Base-by-base conservation (phyloP, 2,329 filamentous ascomycete species). In the Botryotinia calthae region DNA sequence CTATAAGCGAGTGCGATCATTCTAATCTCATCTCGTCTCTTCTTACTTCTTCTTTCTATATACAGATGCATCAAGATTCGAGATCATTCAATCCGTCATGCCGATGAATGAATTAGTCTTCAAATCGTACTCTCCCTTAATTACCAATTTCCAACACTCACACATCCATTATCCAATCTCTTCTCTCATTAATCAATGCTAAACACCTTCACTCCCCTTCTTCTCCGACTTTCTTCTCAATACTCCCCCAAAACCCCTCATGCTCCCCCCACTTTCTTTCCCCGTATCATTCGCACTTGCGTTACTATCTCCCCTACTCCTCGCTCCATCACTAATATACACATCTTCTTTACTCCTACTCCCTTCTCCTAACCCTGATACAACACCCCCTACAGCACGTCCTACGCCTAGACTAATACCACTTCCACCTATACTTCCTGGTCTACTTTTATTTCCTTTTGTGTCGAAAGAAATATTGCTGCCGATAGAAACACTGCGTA, bases 371-470 rank as follows among this genome's bases (percentile, higher is more conserved):
- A 67, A n/a, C 63, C 65, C 65, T 16, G 65, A 67, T 18, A 71
- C 69, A 7, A 76, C 73, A 63, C 77, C 73, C 12, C 75, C 75
- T 18, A 80, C 76, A 12, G 78, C 77, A 72, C 73, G 79, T 1
- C 75, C 75, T 10, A 73, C 76, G 7, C 78, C 78, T 9, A 80
- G 25, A 72, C 73, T 79, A 42, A 80, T 79, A 0, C 79, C 79
- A n/a, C 48, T 56, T 42, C 65, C 48, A 25, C 65, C 48, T 56
- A 67, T 67, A 42, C 48, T 67, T 34, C 48, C 65, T 2, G 48
- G n/a, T 25, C 65, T 54, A n/a, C 65, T 67, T 42, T 56, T 67
- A 16, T 42, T 56, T 56, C 65, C 65, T 66, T 68, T 76, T 16
- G 63, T 42, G 4, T 76, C 76, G 71, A 80, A 79, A 73, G 73